phyloP scores from a whole-genome alignment of 148 eudicot species.

The Diospyros lotus region DNA sequence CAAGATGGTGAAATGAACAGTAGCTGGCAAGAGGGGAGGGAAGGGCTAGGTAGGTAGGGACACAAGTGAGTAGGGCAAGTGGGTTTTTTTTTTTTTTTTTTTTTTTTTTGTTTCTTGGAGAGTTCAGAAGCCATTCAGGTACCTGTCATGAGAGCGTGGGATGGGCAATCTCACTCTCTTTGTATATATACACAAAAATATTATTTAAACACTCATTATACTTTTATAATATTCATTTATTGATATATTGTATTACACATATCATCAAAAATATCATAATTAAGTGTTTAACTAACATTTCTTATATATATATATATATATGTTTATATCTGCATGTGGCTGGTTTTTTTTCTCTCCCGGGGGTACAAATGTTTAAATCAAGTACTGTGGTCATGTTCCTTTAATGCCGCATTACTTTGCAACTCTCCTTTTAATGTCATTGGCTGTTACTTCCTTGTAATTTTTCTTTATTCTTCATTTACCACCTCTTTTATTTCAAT shows the following conservation, averaged over 20 bases:
- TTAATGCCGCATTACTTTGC: conserved; percentile 7
- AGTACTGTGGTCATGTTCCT: background rate
- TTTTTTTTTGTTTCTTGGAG: too few species aligned
- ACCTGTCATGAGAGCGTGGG: conserved; percentile 14
- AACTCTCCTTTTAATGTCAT: background rate
- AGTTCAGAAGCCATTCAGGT: conserved; percentile 8
- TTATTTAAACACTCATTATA: too few species aligned
- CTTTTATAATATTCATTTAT: background rate
- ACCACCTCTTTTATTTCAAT: background rate
- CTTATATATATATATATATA: too few species aligned
- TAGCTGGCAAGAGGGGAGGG: background rate
- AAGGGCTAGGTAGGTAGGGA: conserved; percentile 14
- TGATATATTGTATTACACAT: background rate
- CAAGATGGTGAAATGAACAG: too few species aligned
- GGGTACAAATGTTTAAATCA: background rate
- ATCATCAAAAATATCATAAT: too few species aligned
- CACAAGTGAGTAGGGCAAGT: conserved; percentile 16
- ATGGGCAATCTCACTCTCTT: background rate
- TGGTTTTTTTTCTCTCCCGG: background rate
- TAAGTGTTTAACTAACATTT: too few species aligned
- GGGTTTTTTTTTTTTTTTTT: background rate
- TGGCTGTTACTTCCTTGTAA: background rate
- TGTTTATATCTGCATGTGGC: too few species aligned
- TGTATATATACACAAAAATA: too few species aligned
- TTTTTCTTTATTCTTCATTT: background rate